These are phyloP conservation scores for Litchi chinensis DNA, from an alignment of 345 rosid species.

Conservation along the genomic window DNA sequence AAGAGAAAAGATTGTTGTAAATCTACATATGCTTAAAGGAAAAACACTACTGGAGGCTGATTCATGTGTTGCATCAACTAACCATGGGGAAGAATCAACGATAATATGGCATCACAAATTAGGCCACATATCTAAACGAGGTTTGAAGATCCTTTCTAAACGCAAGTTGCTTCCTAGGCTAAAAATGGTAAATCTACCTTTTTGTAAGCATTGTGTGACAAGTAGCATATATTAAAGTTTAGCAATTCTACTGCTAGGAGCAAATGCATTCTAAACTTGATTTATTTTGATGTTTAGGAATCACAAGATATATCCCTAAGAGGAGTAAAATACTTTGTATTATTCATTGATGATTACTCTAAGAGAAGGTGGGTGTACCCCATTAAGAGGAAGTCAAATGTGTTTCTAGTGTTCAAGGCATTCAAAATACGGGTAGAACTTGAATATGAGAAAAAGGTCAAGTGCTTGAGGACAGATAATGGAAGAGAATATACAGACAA, in stretches of 20 bases:
- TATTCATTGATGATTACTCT: too few species aligned
- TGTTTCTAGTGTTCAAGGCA: too few species aligned
- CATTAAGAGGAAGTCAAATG: too few species aligned
- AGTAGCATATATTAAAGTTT: slow-evolving; percentile 1
- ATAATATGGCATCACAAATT: background rate
- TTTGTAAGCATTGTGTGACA: background rate
- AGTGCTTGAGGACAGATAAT: too few species aligned
- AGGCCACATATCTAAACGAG: background rate
- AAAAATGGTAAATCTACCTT: background rate
- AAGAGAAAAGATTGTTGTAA: background rate
- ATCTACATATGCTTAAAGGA: background rate
- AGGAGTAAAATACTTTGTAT: too few species aligned
- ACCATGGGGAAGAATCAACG: background rate
- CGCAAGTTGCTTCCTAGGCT: background rate
- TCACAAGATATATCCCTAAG: too few species aligned
- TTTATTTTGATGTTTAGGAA: too few species aligned
- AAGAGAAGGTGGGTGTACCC: too few species aligned
- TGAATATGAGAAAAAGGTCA: too few species aligned
- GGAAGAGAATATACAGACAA: too few species aligned
- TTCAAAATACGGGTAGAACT: too few species aligned
- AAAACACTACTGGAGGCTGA: background rate
- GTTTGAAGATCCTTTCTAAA: background rate
- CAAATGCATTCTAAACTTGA: background rate
- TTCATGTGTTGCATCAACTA: background rate
- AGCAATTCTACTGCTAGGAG: background rate